These are phyloP conservation scores for Cicer yamashitae DNA, from an alignment of 306 rosid species.

Conservation along the genomic window DNA sequence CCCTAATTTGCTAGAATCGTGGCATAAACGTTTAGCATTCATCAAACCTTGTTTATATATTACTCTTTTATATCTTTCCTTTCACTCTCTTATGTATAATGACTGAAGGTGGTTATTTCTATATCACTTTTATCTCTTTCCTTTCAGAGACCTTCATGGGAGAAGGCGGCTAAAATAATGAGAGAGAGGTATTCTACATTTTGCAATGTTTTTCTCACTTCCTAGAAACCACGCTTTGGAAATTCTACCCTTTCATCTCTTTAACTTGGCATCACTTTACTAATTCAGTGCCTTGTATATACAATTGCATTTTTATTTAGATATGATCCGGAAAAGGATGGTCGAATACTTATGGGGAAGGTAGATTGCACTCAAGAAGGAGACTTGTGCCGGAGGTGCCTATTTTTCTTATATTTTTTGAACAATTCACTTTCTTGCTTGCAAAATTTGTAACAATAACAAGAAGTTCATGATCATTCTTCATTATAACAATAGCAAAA, in stretches of 20 bases:
- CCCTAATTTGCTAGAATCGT: no score
- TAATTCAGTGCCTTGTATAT: constrained; percentile 29
- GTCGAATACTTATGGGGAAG: constrained; percentile 86
- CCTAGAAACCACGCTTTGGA: constrained; percentile 25
- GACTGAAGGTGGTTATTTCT: constrained; percentile 26
- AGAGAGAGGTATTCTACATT: constrained; percentile 70
- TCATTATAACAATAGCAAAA: background rate
- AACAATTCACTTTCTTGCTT: constrained; percentile 35
- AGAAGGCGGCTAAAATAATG: constrained; percentile 82
- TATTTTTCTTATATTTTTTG: constrained; percentile 1
- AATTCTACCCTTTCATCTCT: constrained; percentile 20
- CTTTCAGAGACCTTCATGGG: constrained; percentile 96
- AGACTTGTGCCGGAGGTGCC: constrained; percentile 84
- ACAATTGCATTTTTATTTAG: constrained; percentile 53
- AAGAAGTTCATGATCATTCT: background rate
- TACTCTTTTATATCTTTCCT: background rate
- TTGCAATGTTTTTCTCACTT: constrained; percentile 34
- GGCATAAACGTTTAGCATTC: no score
- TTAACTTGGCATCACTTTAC: constrained; percentile 30
- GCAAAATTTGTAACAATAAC: background rate
- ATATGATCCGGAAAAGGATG: constrained; percentile 88
- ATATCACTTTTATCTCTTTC: constrained; percentile 42
- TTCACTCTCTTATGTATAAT: constrained; percentile 25
- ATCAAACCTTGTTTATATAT: background rate
- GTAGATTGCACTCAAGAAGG: constrained; percentile 85